These are phyloP conservation scores for Solanum gandarillasii DNA, from an alignment of 257 asterid species.

Conservation along the genomic window DNA sequence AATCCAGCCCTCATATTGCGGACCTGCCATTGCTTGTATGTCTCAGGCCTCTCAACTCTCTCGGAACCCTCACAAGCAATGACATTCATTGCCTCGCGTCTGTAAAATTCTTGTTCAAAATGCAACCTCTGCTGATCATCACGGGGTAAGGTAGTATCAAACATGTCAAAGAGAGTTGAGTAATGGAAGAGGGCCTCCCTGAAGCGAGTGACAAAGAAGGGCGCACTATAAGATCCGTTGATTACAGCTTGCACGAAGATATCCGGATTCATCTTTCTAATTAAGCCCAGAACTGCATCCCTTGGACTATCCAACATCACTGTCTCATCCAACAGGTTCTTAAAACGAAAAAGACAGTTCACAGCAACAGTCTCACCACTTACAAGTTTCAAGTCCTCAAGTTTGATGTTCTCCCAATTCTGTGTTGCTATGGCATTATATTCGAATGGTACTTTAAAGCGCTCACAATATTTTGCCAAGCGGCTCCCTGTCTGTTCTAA, in stretches of 20 bases:
- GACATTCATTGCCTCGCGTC: slow-evolving; percentile 64
- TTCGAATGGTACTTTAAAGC: slow-evolving; percentile 68
- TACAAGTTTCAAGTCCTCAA: slow-evolving; percentile 54
- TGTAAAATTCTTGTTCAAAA: slow-evolving; percentile 70
- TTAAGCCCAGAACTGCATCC: slow-evolving; percentile 51
- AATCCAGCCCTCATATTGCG: slow-evolving; percentile 71
- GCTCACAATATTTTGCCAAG: slow-evolving; percentile 65
- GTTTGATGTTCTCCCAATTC: slow-evolving; percentile 65
- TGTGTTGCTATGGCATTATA: slow-evolving; percentile 57
- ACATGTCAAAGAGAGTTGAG: slow-evolving; percentile 76
- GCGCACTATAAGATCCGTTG: slow-evolving; percentile 63
- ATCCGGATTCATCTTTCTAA: slow-evolving; percentile 58
- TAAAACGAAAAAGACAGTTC: slow-evolving; percentile 52
- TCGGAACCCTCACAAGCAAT: slow-evolving; percentile 84
- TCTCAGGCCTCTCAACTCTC: slow-evolving; percentile 89
- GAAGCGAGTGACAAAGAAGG: slow-evolving; percentile 81
- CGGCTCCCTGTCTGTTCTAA: slow-evolving; percentile 73
- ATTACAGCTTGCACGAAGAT: slow-evolving; percentile 45
- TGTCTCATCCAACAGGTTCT: slow-evolving; percentile 65
- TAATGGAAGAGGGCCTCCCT: slow-evolving; percentile 81
- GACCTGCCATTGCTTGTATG: slow-evolving; percentile 84
- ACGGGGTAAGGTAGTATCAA: slow-evolving; percentile 67
- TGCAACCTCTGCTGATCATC: slow-evolving; percentile 48
- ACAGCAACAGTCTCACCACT: slow-evolving; percentile 68
- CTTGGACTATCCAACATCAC: slow-evolving; percentile 58